Evolutionary conservation across 768 basidiomycete species (phyloP).

Genomic region (Rubroboletus pulcherrimus): DNA sequence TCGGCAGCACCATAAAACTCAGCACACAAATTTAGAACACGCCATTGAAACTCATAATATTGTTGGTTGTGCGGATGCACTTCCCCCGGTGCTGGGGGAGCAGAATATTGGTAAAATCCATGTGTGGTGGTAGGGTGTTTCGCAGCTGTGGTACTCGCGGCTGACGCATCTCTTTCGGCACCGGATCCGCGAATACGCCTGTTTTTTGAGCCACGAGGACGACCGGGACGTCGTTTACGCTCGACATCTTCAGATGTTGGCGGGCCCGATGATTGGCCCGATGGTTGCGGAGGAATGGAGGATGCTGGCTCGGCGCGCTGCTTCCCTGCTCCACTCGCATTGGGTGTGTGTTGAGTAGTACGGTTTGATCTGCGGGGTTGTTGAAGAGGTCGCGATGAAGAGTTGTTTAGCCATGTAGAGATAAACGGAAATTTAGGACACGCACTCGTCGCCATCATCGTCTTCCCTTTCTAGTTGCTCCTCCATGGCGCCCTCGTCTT

Average conservation of each 20-base stretch:
- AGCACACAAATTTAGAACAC: constrained; percentile 74
- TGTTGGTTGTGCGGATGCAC: constrained; percentile 66
- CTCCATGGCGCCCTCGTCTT: constrained; percentile 70
- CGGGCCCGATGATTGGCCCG: constrained; percentile 18
- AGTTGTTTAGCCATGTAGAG: constrained; percentile 1
- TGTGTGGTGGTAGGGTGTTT: constrained; percentile 34
- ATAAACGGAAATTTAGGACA: constrained; percentile 11
- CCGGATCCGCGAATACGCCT: constrained; percentile 44
- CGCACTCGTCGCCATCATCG: constrained; percentile 37
- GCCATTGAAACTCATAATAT: constrained; percentile 86
- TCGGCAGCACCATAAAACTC: constrained; percentile 86
- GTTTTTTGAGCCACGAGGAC: constrained; percentile 78
- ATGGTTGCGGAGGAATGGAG: constrained; percentile 22
- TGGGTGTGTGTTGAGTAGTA: constrained; percentile 13
- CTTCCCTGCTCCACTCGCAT: constrained; percentile 13
- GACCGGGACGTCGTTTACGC: constrained; percentile 70
- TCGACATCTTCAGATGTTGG: constrained; percentile 33
- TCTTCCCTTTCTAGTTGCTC: constrained; percentile 56
- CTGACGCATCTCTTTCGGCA: constrained; percentile 22
- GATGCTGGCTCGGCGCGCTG: constrained; percentile 27
- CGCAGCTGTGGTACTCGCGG: constrained; percentile 13
- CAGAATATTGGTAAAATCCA: constrained; percentile 44
- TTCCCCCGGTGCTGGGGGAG: constrained; percentile 41
- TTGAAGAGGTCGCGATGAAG: constrained; percentile 3
- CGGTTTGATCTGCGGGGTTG: constrained; percentile 23